Conservation (phyloP, 2,329 filamentous ascomycete genomes). For the Ophioceras dolichostomum region DNA sequence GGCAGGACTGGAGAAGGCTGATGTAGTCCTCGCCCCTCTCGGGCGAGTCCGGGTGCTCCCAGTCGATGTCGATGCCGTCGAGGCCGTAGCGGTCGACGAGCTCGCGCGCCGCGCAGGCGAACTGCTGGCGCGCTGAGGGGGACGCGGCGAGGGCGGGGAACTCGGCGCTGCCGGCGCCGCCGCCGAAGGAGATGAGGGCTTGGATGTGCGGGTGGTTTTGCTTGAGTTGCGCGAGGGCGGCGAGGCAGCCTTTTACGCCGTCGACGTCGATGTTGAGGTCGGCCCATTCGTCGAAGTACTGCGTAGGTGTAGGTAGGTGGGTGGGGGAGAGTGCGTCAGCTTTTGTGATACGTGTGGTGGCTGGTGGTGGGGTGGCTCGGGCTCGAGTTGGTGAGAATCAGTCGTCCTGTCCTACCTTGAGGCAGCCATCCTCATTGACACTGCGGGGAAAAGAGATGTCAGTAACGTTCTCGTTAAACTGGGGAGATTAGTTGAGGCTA, state of each 20-base stretch:
- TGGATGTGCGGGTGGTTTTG: constrained; percentile 40
- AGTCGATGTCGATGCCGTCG: constrained; percentile 58
- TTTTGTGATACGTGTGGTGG: neutral
- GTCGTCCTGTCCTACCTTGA: constrained; percentile 34
- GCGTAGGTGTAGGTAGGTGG: no score
- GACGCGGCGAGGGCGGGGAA: constrained; percentile 45
- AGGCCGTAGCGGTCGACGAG: constrained; percentile 45
- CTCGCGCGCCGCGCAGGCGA: constrained; percentile 38
- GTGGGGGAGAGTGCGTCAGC: neutral
- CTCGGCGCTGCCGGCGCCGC: constrained; percentile 47
- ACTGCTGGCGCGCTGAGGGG: constrained; percentile 32
- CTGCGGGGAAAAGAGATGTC: no score
- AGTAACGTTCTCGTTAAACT: no score
- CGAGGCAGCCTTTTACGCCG: constrained; percentile 45
- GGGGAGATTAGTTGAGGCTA: neutral
- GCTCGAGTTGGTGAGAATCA: neutral
- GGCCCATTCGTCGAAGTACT: constrained; percentile 48
- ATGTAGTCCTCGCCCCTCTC: constrained; percentile 46
- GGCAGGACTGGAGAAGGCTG: constrained; percentile 39
- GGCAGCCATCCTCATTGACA: constrained; percentile 19
- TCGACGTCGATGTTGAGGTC: constrained; percentile 49
- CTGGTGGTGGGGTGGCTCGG: neutral
- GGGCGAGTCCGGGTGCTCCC: constrained; percentile 49
- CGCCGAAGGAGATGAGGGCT: constrained; percentile 53
- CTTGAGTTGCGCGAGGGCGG: constrained; percentile 47